Evolutionary conservation across 345 rosid species (phyloP), one percentile per base, ranked within the genome.

Genomic region (Orychophragmus violaceus): DNA sequence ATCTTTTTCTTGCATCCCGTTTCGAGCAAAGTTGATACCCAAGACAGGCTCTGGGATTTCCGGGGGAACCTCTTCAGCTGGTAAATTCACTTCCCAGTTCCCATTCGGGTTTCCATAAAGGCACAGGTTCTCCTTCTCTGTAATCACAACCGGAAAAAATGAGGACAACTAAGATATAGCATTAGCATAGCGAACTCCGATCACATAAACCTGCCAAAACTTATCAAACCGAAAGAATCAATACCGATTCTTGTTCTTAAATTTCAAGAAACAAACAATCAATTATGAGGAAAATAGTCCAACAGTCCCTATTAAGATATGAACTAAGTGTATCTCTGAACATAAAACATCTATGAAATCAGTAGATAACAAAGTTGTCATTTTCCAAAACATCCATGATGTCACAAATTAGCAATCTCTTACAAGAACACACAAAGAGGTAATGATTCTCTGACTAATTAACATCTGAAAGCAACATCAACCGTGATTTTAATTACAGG

Each of bases 41-140:
- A 89, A 72, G 30, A 90, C 97, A 32, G 98, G 98, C 76, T 92
- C 98, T 0, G 98, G 98, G 44, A 92, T 88, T 72, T 92, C 95
- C 0, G 96, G 90, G 23, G 98, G 98, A 71, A 92, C 96, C 71
- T 91, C 96, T 78, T 91, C 97, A 42, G 92, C 96, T 45, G 98
- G 98, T 60, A 89, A 81, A 74, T 80, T 84, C 67, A 92, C 98
- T 65, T 92, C 95, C 98, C 98, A 92, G 49, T 83, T 80, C 81
- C 83, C 97, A 50, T 76, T 83, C 3, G 98, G 97, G 58, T 80
- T 80, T 22, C 95, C 97, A 70, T 85, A 92, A 44, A 92, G 82
- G 79, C 97, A 84, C 11, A 87, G 77, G 67, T 89, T 89, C 84
- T 92, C 96, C 76, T 92, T 92, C 54, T 87, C 98, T 92, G 80